A percentile compares a stretch with the other conserved stretches of the same genome.
Evolutionary conservation across 768 basidiomycete genomes (phyloP).

Genomic region (Pleurotus salmoneostramineus): DNA sequence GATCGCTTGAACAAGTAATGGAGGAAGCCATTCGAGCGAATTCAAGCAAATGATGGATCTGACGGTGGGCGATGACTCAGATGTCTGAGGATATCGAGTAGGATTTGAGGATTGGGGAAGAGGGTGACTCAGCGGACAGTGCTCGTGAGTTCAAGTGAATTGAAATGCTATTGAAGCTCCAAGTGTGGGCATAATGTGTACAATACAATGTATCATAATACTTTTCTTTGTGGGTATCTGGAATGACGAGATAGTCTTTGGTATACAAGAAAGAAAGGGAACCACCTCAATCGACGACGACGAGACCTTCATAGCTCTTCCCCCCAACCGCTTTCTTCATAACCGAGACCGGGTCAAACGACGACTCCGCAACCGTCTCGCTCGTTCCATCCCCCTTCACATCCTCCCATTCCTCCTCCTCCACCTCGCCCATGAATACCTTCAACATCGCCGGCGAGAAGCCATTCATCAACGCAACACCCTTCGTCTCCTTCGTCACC

Average conservation of each 20-base stretch:
- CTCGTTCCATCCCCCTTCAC: conserved; percentile 25
- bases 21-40: neutral
- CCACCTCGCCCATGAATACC: conserved; percentile 59
- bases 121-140: neutral
- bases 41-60: neutral
- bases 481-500: conserved; percentile 47
- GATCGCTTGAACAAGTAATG: conserved; percentile 1
- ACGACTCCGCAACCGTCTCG: conserved; percentile 20
- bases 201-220: neutral
- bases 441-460: conserved; percentile 70
- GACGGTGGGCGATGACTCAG: too few species aligned
- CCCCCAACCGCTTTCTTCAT: conserved; percentile 45
- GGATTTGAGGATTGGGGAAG: too few species aligned
- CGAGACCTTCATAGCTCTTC: conserved; percentile 51
- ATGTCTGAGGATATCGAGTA: too few species aligned
- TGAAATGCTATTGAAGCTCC: neutral
- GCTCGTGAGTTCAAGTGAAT: neutral
- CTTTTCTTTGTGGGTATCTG: neutral
- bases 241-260: neutral
- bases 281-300: conserved; percentile 48
- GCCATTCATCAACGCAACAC: conserved; percentile 68
- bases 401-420: conserved; percentile 34
- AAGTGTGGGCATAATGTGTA: neutral
- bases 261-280: neutral
- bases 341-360: conserved; percentile 36